Conservation (phyloP, 768 basidiomycete genomes). For the Suillus decipiens region DNA sequence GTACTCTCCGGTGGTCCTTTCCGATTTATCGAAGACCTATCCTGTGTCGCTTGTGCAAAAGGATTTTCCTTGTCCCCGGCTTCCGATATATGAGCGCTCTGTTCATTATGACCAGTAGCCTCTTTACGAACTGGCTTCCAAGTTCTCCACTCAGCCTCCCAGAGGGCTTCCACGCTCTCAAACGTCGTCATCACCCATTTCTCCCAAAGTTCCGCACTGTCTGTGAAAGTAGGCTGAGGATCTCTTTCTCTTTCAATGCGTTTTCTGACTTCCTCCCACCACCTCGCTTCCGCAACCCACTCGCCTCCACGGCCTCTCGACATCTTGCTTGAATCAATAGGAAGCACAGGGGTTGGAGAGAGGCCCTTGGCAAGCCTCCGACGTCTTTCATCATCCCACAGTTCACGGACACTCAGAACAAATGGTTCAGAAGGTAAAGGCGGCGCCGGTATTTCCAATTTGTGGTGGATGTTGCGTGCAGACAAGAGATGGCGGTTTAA, state of each 20-base stretch:
- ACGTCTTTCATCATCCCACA: slow-evolving; percentile 95
- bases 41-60: slow-evolving; percentile 24
- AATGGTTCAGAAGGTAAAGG: slow-evolving; percentile 64
- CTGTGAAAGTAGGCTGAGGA: slow-evolving; percentile 24
- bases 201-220: slow-evolving; percentile 54
- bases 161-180: slow-evolving; percentile 85
- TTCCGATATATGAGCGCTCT: slow-evolving; percentile 26
- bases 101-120: slow-evolving; percentile 20
- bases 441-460: slow-evolving; percentile 58
- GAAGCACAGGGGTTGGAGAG: slow-evolving; percentile 70
- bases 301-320: slow-evolving; percentile 56
- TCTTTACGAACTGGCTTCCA: slow-evolving; percentile 49
- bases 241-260: slow-evolving; percentile 55
- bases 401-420: slow-evolving; percentile 85
- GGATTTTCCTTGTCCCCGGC: slow-evolving; percentile 23
- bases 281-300: slow-evolving; percentile 74
- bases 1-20: slow-evolving; percentile 9
- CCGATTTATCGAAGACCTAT: slow-evolving; percentile 14
- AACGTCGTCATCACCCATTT: slow-evolving; percentile 84
- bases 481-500: slow-evolving; percentile 73
- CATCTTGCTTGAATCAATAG: slow-evolving; percentile 66
- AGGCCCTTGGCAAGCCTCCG: slow-evolving; percentile 70
- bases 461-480: slow-evolving; percentile 67
- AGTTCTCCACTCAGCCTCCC: slow-evolving; percentile 62
- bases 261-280: slow-evolving; percentile 71